A percentile compares a stretch with the other conserved stretches of the same genome.
These are phyloP conservation scores for Aspergillus ochraceoroseus DNA, from an alignment of 2,329 filamentous ascomycete genomes.

Conservation along the genomic window DNA sequence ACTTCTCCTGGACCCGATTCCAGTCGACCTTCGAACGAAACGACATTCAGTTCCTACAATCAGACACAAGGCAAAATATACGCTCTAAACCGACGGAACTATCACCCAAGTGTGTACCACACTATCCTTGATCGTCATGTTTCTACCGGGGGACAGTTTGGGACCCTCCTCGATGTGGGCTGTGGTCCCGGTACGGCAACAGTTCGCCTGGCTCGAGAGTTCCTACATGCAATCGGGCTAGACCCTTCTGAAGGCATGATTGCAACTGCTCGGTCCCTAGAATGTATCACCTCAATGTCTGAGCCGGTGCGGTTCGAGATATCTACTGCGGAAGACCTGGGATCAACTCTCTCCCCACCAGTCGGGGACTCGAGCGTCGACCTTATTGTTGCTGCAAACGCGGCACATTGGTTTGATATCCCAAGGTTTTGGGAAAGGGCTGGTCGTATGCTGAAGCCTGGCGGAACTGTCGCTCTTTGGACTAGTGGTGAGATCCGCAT, in stretches of 20 bases:
- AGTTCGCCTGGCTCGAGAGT: conserved; percentile 45
- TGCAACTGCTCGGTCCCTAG: conserved; percentile 39
- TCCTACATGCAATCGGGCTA: conserved; percentile 47
- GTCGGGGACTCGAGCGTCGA: conserved; percentile 4
- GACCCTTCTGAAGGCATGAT: conserved; percentile 56
- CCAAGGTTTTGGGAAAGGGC: conserved; percentile 4
- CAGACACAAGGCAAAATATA: conserved; percentile 29
- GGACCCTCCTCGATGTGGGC: conserved; percentile 51
- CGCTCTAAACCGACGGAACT: conserved; percentile 47
- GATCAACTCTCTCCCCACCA: not conserved
- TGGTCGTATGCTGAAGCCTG: conserved; percentile 5
- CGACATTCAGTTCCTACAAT: conserved; percentile 24
- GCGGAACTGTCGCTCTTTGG: conserved; percentile 13
- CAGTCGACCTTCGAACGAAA: conserved; percentile 2
- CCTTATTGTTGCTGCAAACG: conserved; percentile 1
- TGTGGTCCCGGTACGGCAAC: conserved; percentile 54
- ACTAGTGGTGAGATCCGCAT: conserved; percentile 15
- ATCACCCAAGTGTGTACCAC: conserved; percentile 47
- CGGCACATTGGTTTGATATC: conserved; percentile 17
- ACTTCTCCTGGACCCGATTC: too few species aligned
- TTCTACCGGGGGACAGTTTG: conserved; percentile 43
- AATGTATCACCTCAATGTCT: conserved; percentile 19
- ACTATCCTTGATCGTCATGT: conserved; percentile 47
- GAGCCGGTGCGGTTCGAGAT: conserved; percentile 42
- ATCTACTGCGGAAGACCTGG: conserved; percentile 42